Evolutionary conservation across 192 early-diverging fungal species (phyloP).

Genomic region (Backusella luteola): DNA sequence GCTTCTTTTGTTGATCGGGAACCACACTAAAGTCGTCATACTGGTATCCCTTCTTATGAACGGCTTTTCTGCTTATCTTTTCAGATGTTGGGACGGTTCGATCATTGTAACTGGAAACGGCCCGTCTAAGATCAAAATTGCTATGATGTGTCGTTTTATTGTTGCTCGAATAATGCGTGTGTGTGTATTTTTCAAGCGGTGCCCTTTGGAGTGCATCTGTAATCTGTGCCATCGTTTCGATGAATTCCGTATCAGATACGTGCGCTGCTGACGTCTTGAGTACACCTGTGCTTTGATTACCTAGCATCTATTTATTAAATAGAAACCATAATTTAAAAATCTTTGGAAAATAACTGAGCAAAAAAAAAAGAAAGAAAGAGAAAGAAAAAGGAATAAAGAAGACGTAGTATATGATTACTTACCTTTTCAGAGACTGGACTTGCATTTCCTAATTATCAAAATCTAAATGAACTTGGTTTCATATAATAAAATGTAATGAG

Average conservation of each 20-base stretch:
- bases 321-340: not conserved
- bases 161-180: not conserved
- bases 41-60: not conserved
- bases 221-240: slow-evolving; percentile 14
- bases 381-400: not conserved
- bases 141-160: not conserved
- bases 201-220: slow-evolving; percentile 11
- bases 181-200: not conserved
- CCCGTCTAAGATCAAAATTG: not conserved
- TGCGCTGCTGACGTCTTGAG: not conserved
- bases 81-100: not conserved
- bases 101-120: not conserved
- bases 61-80: not conserved
- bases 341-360: not conserved
- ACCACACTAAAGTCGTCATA: not conserved
- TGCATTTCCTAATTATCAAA: slow-evolving; percentile 2
- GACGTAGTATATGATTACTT: not conserved
- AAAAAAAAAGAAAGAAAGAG: not conserved
- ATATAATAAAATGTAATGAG: not conserved
- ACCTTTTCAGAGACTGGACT: slow-evolving; percentile 3
- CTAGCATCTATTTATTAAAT: not conserved
- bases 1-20: not conserved
- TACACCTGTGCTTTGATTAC: not conserved
- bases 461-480: not conserved
- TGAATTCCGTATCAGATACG: slow-evolving; percentile 7